Base-by-base conservation (phyloP, 352 stramenopile species). In the Globisporangium viniferum region DNA sequence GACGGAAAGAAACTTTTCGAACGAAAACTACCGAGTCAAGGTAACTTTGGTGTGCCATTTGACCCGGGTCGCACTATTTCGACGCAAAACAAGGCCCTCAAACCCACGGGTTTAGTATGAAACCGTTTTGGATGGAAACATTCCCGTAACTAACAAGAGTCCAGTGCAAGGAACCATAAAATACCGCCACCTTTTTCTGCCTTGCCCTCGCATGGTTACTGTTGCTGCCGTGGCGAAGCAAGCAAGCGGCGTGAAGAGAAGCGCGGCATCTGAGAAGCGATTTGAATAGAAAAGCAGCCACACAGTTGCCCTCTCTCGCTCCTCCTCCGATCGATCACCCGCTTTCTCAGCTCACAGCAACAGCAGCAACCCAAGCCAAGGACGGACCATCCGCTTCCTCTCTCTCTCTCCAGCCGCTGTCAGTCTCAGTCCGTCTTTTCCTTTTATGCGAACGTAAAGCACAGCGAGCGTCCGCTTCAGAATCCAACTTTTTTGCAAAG, bases 181-280 rank as follows among this genome's bases (percentile, higher is more conserved):
- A 4, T 46, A 31, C 8, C 53, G 14, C 5, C 39, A 48, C 14
- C 39, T 6, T 48, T 20, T 33, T 33, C 31, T 33, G 31, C 31
- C 4, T 33, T 48, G 39, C 14, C 39, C 24, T 24, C 15, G 12
- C 39, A 48, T 48, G 39, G 36, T 44, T 48, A 5, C 20, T 48
- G 41, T 9, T 48, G 41, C 39, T 46, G 39, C 39, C 14, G 12
- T 46, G 33, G 33, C 12, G 36, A 18, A 31, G 44, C 44, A 53
- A 51, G 44, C 4, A 4, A 39, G n/a, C 48, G 8, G 22, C 10
- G 55, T 36, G 56, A 39, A 62, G 55, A 62, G 56, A 48, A 62
- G 56, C 54, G 60, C 56, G 18, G 55, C 61, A 62, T 59, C 58
- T 53, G 66, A 75, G 70, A 75, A 75, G 61, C 51, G 70, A 66